These are phyloP conservation scores for Hypseocharis bilobata DNA, from an alignment of 441 rosid species.

Conservation along the genomic window DNA sequence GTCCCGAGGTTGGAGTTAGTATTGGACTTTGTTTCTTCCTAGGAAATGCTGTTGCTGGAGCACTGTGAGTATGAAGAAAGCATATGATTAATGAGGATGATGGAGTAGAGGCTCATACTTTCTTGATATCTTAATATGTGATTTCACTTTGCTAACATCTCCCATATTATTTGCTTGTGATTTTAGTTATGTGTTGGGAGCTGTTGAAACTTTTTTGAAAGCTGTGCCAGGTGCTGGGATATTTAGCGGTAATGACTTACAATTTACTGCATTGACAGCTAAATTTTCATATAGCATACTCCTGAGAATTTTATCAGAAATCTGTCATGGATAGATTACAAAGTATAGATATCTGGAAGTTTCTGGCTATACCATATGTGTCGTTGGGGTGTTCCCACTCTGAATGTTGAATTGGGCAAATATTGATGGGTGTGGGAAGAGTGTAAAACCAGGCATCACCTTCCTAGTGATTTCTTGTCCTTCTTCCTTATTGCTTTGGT, in stretches of 20 bases:
- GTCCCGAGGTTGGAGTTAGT: slow-evolving; percentile 99
- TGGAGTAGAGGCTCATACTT: slow-evolving; percentile 12
- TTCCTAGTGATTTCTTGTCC: neutral
- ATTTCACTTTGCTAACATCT: slow-evolving; percentile 11
- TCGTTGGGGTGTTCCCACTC: too few species aligned
- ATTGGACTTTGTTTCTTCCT: slow-evolving; percentile 98
- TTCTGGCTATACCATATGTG: too few species aligned
- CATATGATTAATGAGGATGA: slow-evolving; percentile 12
- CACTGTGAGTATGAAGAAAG: slow-evolving; percentile 62
- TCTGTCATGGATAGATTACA: neutral
- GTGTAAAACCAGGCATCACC: neutral
- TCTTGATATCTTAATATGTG: slow-evolving; percentile 13
- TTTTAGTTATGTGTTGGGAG: slow-evolving; percentile 92
- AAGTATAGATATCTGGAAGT: too few species aligned
- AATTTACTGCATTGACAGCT: slow-evolving; percentile 9
- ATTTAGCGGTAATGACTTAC: slow-evolving; percentile 53
- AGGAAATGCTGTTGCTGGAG: slow-evolving; percentile 98
- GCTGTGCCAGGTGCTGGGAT: slow-evolving; percentile 96
- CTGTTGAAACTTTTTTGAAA: slow-evolving; percentile 93
- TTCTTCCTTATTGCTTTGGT: neutral
- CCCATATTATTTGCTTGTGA: slow-evolving; percentile 22
- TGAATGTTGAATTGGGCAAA: too few species aligned
- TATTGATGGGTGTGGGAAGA: neutral
- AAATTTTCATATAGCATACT: neutral
- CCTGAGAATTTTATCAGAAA: neutral